Conservation (phyloP, 2,329 filamentous ascomycete species). For the Fusarium albidum region DNA sequence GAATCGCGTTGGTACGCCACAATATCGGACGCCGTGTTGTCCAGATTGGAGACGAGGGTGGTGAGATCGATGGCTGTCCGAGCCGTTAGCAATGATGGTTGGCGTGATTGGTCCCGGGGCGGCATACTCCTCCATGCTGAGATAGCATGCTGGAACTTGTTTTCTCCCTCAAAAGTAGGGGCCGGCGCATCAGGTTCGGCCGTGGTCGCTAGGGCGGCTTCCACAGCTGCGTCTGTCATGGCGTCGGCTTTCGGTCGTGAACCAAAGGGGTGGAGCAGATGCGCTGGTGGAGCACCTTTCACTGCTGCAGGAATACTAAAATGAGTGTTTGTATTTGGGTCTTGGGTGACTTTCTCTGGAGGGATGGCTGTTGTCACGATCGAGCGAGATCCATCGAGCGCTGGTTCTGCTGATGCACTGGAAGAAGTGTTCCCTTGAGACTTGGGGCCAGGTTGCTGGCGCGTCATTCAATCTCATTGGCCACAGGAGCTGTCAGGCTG, state of each 20-base stretch:
- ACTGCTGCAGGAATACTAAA: constrained; percentile 13
- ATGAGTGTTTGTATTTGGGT: constrained; percentile 7
- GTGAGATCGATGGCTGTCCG: constrained; percentile 83
- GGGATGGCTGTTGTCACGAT: constrained; percentile 19
- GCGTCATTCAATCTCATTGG: constrained; percentile 35
- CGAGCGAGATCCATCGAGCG: constrained; percentile 19
- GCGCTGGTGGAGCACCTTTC: constrained; percentile 29
- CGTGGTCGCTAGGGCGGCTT: constrained; percentile 38
- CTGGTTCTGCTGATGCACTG: constrained; percentile 15
- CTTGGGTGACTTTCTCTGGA: constrained; percentile 2
- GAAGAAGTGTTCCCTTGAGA: constrained; percentile 37
- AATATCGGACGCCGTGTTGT: constrained; percentile 94
- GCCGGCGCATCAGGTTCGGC: constrained; percentile 37
- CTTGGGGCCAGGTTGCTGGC: constrained; percentile 32
- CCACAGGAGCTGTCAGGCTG: constrained; percentile 36
- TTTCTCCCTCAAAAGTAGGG: constrained; percentile 65
- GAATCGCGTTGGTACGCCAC: constrained; percentile 93
- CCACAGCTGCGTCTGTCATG: constrained; percentile 46
- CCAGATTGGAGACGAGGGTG: constrained; percentile 82
- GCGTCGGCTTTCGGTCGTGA: constrained; percentile 18
- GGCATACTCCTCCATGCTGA: constrained; percentile 89
- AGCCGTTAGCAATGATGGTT: constrained; percentile 26
- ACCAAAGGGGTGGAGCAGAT: constrained; percentile 15
- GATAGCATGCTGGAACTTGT: constrained; percentile 97
- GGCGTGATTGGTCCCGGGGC: neutral